Evolutionary conservation across 2,329 filamentous ascomycete genomes (phyloP), one percentile per base, ranked within the genome.

Genomic region (Pseudocercospora fijiensis): DNA sequence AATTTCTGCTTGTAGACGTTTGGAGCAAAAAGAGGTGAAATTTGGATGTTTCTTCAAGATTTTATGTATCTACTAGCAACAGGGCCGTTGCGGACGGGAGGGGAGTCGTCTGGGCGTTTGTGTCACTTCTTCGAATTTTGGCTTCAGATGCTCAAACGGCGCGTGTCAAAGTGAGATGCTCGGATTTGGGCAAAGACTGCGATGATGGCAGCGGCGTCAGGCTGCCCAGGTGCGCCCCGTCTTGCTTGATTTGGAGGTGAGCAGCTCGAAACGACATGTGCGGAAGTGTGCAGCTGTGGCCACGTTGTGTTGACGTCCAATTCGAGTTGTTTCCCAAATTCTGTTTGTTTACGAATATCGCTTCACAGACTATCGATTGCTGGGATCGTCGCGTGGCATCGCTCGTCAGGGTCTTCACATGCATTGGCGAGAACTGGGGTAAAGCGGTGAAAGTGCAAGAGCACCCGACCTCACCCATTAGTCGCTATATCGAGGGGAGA

Each of bases 301-400:
- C 27, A n/a, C 51, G 51, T 18, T 11, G 9, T 18, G 16, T 30
- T 11, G 13, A 18, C 22, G 51, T n/a, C 22, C 24, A 55, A 18
- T 55, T 30, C 51, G 26, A 55, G 22, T 22, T 56, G 53, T 56
- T 56, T 56, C n/a, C n/a, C n/a, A n/a, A n/a, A n/a, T n/a, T n/a
- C 28, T 18, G 53, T 33, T 56, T 41, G 53, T 56, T 41, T 27
- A 41, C 53, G 28, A n/a, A 33, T 13, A 37, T 37, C 28, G 22
- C 28, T 22, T 56, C 53, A 56, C 16, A 33, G 53, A 8, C 13
- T 18, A 18, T 37, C 26, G 53, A 53, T 53, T 22, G 18, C 27
- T 18, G 53, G 53, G 30, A 9, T 56, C 2, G 4, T 56, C 28
- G 53, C 53, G 27, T 56, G 27, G 53, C 53, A 18, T 56, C n/a